Evolutionary conservation across 345 rosid genomes (phyloP).

Genomic region (Erysimum cheiranthoides): DNA sequence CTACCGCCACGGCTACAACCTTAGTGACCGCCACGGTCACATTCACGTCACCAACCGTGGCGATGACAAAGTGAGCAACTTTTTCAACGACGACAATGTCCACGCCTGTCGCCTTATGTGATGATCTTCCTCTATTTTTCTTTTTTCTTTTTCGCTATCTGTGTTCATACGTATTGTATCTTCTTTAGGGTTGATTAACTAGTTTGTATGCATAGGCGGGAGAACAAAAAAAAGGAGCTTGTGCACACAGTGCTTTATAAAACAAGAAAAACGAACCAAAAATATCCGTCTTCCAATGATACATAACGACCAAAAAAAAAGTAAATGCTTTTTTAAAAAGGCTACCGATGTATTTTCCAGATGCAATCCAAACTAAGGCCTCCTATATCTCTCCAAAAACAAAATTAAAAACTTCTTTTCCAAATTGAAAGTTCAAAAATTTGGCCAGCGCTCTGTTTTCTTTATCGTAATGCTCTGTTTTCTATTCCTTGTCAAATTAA

Average conservation of each 20-base stretch:
- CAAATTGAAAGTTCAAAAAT: constrained; percentile 36
- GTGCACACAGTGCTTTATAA: background rate
- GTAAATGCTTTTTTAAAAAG: too few species aligned
- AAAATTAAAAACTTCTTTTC: too few species aligned
- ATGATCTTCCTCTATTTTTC: constrained; percentile 11
- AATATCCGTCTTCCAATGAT: background rate
- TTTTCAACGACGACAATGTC: constrained; percentile 91
- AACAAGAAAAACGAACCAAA: background rate
- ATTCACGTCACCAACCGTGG: constrained; percentile 77
- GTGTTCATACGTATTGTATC: background rate
- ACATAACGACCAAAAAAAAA: background rate
- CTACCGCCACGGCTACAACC: constrained; percentile 82
- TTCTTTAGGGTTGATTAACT: background rate
- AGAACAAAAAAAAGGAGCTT: background rate
- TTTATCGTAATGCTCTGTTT: too few species aligned
- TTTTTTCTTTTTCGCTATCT: background rate
- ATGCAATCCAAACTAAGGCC: too few species aligned
- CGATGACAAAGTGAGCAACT: constrained; percentile 91
- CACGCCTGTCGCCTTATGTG: constrained; percentile 88
- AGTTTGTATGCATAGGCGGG: background rate
- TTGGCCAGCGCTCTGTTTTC: too few species aligned
- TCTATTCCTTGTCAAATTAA: too few species aligned
- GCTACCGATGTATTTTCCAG: too few species aligned
- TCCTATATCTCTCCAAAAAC: too few species aligned
- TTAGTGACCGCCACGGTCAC: constrained; percentile 70